phyloP scores from a whole-genome alignment of 2,329 filamentous ascomycete species.

The Stemphylium lycopersici region DNA sequence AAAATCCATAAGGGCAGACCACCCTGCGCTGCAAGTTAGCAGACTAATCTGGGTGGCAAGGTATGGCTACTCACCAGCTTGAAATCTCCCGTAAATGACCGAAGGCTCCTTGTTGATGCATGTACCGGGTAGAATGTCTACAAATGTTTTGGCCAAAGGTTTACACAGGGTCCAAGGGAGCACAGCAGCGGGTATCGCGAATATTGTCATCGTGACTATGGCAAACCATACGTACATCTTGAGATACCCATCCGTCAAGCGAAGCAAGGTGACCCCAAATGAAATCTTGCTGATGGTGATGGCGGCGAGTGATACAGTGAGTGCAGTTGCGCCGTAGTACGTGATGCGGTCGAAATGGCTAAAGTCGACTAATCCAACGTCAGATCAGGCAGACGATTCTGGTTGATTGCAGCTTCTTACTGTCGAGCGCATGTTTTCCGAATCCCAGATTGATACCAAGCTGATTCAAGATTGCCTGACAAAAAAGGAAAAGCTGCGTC shows the following conservation, averaged over 20 bases:
- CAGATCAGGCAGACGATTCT: not conserved
- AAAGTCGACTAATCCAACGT: not conserved
- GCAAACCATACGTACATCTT: conserved; percentile 14
- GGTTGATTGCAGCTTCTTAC: not conserved
- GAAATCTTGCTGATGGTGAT: conserved; percentile 19
- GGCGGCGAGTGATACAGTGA: not conserved
- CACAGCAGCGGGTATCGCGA: conserved; percentile 9
- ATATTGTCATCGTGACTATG: conserved; percentile 9
- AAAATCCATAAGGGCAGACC: conserved; percentile 21
- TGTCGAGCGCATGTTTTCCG: conserved; percentile 8
- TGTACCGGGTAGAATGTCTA: conserved; percentile 9
- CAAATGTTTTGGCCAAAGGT: conserved; percentile 13
- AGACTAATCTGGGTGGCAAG: not conserved
- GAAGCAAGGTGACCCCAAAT: conserved; percentile 17
- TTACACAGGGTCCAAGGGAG: conserved; percentile 13
- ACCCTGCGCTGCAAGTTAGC: conserved; percentile 11
- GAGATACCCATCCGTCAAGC: conserved; percentile 15
- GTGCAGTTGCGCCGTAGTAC: conserved; percentile 5
- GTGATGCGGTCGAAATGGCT: conserved; percentile 7
- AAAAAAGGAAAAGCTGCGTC: not conserved
- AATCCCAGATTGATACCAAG: conserved; percentile 4
- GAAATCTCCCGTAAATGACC: conserved; percentile 8
- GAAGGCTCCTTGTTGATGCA: conserved; percentile 12
- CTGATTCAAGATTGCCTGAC: not conserved
- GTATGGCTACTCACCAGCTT: conserved; percentile 5